Evolutionary conservation across 805 yeast species (phyloP), one percentile per base, ranked within the genome.

Genomic region (Hanseniaspora occidentalis): DNA sequence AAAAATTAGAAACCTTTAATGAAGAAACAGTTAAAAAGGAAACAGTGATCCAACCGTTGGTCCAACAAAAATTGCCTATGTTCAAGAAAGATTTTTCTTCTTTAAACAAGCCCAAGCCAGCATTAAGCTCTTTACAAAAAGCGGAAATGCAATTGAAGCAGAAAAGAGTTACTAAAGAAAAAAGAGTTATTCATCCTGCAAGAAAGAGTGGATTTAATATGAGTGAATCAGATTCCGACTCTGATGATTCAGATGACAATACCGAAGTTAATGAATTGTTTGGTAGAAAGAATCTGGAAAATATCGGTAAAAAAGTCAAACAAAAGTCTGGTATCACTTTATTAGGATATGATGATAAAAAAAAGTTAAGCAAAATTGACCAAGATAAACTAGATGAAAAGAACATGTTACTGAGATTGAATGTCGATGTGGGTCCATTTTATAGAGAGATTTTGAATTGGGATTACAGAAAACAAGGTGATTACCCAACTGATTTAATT

Each of bases 371-470:
- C 16, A 59, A 60, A 9, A 60, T 70, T 13, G 65, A 65, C 24
- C 56, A 60, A 18, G 67, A 63, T 38, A 75, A 74, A 49, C 57
- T 64, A 26, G 89, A 79, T 31, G 88, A 81, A 54, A 80, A 80
- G 44, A 64, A 77, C 40, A 84, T 85, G 88, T 72, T 94, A 47
- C 65, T 71, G 47, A 70, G 97, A 47, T 64, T 89, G 40, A 77
- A 80, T 51, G 86, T 86, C 10, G 84, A 80, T 51, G 60, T 85
- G 54, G 77, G 73, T 43, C 86, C 94, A 2, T 65, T 94, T 5
- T 85, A 89, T 54, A 62, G 65, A 14, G 69, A 69, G 6, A 68
- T 92, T 6, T 62, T 92, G 43, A 64, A 67, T 34, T 92, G 98
- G 98, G 73, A 82, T 36, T 89, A 74, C 50, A 73, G 66, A 35